Base-by-base conservation (phyloP, 2,329 filamentous ascomycete genomes). In the Beauveria sp. region DNA sequence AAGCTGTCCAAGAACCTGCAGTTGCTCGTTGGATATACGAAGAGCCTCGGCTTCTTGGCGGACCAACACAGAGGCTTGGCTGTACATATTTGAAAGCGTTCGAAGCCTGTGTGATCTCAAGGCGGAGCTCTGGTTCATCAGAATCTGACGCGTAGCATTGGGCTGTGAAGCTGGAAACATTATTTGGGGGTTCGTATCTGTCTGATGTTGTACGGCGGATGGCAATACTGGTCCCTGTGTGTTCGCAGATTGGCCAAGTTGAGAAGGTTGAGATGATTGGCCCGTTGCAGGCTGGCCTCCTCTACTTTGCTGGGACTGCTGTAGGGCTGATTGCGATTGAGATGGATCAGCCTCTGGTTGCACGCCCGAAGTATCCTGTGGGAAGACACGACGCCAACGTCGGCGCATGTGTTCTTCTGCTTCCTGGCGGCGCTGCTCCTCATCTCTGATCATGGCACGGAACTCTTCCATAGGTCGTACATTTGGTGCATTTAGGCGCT, bases 1-100 rank as follows among this genome's bases (percentile, higher is more conserved):
- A 44, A 61, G 54, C 40, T 56, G 59, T 28, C 54, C 54, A 7
- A 61, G 37, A 51, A 61, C 43, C 14, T 61, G 59, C 43, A 61
- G 40, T 20, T 61, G 59, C 26, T 61, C 52, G 37, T 46, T 55
- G 5, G 59, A 61, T 10, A 61, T 40, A 37, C 54, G 53, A 5
- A 61, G 54, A 20, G 59, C 47, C 26, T 61, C 52, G 7, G 26
- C 30, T 52, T 61, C 59, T 46, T 61, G 59, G 18, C 53, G 54
- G 30, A 61, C 47, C 44, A 61, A 47, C 5, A 52, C 26, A 28
- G 43, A 34, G 9, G 59, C 59, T 52, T 61, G 59, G 10, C 18
- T 52, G 30, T 51, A 51, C 20, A 57, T 26, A 22, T 28, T 56
- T 5, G 53, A 43, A 7, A 61, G 26, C 18, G 46, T 47, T 22